These are phyloP conservation scores for Globisporangium orthogonon DNA, from an alignment of 352 stramenopile species.

Conservation along the genomic window DNA sequence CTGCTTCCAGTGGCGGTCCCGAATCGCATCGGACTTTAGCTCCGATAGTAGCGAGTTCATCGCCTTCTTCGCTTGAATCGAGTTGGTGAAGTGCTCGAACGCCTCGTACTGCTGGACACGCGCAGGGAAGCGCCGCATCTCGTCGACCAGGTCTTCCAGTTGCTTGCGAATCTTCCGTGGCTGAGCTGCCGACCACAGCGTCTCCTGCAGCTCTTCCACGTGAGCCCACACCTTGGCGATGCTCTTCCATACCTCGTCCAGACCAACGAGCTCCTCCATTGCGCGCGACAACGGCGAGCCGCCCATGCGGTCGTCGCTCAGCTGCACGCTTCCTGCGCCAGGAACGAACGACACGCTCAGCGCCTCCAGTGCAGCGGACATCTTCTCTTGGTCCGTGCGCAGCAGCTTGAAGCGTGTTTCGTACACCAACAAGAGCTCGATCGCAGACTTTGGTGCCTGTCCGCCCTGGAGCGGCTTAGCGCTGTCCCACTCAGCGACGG, in stretches of 20 bases:
- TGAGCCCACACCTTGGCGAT: constrained; percentile 87
- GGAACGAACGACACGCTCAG: constrained; percentile 83
- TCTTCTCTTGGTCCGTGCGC: constrained; percentile 91
- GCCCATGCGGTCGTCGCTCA: constrained; percentile 75
- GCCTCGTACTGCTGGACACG: constrained; percentile 97
- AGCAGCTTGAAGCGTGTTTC: constrained; percentile 82
- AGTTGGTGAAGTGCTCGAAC: constrained; percentile 92
- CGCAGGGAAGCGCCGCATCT: constrained; percentile 94
- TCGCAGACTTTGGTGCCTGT: constrained; percentile 60
- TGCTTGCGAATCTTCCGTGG: constrained; percentile 94
- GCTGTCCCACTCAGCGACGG: constrained; percentile 74
- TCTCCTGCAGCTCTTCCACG: constrained; percentile 93
- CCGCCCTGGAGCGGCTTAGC: constrained; percentile 74
- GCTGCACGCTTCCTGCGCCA: constrained; percentile 32
- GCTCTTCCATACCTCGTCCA: constrained; percentile 97
- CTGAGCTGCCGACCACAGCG: constrained; percentile 91
- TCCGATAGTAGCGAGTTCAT: constrained; percentile 95
- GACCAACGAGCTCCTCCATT: constrained; percentile 91
- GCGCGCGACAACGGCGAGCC: constrained; percentile 63
- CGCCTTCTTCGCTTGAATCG: constrained; percentile 90
- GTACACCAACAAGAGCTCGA: constrained; percentile 80
- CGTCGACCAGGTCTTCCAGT: constrained; percentile 95
- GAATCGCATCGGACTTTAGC: constrained; percentile 98
- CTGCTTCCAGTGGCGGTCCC: constrained; percentile 98
- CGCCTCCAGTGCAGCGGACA: constrained; percentile 93